Percentiles rank a stretch among this genome's conserved stretches.
Evolutionary conservation across 108 stramenopile species (phyloP).

Genomic region (Discostella stelligeroides): DNA sequence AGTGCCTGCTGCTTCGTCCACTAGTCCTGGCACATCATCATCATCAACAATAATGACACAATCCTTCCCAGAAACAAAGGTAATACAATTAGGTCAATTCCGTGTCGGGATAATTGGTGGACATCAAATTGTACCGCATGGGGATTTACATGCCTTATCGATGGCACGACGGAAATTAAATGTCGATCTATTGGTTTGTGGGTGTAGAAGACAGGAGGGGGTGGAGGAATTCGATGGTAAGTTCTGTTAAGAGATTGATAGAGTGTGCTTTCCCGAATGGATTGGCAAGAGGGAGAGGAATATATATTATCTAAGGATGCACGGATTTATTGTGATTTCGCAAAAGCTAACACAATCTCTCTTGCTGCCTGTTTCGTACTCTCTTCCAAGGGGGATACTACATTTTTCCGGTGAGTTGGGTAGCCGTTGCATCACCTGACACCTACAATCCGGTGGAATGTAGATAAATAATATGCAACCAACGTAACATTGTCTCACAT

Average conservation of each 20-base stretch:
- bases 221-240: slow-evolving; percentile 86
- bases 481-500: background rate
- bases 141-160: slow-evolving; percentile 72
- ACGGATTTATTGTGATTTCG: too few relatives aligned
- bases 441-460: too few relatives aligned
- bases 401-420: slow-evolving; percentile 35
- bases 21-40: background rate
- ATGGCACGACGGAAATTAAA: slow-evolving; percentile 81
- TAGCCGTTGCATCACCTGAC: background rate
- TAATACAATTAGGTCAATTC: slow-evolving; percentile 91
- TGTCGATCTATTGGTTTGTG: slow-evolving; percentile 95
- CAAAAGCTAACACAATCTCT: too few relatives aligned
- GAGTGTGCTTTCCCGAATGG: slow-evolving; percentile 35
- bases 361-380: background rate
- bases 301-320: slow-evolving; percentile 54
- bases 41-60: slow-evolving; percentile 6
- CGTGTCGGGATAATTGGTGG: slow-evolving; percentile 95
- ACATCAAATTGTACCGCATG: slow-evolving; percentile 92
- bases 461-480: too few relatives aligned
- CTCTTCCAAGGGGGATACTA: slow-evolving; percentile 68
- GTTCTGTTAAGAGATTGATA: slow-evolving; percentile 53
- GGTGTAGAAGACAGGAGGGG: slow-evolving; percentile 92
- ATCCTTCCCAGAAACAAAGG: slow-evolving; percentile 86
- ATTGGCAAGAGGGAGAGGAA: too few relatives aligned
- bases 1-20: background rate